Evolutionary conservation across 2,329 filamentous ascomycete genomes (phyloP).

Genomic region (Calonectria multiphialidica): DNA sequence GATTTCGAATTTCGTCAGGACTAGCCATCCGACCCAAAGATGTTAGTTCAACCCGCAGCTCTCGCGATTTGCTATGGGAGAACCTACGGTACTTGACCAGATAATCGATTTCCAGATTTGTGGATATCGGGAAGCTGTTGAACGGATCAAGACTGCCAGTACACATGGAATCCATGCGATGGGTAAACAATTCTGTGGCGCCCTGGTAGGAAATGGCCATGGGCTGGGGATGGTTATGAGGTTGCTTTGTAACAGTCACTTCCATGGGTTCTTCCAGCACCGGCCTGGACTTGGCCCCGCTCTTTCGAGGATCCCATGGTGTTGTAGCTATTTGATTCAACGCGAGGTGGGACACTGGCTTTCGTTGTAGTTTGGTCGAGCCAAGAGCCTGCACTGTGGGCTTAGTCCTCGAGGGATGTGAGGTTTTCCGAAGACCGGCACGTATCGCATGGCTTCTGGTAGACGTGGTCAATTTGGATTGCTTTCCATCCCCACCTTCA

Average conservation of each 20-base stretch:
- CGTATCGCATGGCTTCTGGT: conserved; percentile 14
- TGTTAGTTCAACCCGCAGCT: not conserved
- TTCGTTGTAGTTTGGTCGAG: not conserved
- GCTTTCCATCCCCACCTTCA: not conserved
- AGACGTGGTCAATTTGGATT: not conserved
- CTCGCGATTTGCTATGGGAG: not conserved
- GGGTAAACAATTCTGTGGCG: not conserved
- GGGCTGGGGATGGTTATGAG: not conserved
- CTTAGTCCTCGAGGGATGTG: not conserved
- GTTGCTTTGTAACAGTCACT: no score
- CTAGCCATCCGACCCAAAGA: not conserved
- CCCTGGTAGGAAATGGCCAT: not conserved
- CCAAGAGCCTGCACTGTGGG: not conserved
- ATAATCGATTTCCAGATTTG: conserved; percentile 2
- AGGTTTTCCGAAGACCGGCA: not conserved
- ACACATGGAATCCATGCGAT: not conserved
- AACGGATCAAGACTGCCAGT: conserved; percentile 1
- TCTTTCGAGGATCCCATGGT: no score
- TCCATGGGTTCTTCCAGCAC: no score
- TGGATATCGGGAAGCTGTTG: conserved; percentile 1
- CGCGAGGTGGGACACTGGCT: not conserved
- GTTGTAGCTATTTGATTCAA: no score
- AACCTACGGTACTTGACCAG: conserved; percentile 4
- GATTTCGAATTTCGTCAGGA: not conserved
- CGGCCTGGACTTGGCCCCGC: no score